A percentile compares a stretch with the other conserved stretches of the same genome.
Conservation (phyloP, 1,284 basidiomycete genomes). For the Tremellales sp. region DNA sequence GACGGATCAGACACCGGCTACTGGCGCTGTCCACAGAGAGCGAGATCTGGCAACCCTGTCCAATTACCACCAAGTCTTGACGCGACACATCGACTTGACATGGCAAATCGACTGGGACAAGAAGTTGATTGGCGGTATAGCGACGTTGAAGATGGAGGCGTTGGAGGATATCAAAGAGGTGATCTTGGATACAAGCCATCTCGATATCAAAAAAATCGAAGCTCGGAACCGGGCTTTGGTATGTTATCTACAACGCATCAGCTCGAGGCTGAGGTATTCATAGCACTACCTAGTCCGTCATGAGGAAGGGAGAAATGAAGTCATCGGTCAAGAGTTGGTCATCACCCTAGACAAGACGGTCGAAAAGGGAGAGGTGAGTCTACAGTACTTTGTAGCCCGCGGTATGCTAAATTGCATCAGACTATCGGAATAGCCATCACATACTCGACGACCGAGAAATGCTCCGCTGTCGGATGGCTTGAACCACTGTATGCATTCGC, state of each 20-base stretch:
- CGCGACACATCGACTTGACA: conserved; percentile 68
- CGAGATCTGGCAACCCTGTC: conserved; percentile 71
- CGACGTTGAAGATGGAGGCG: conserved; percentile 58
- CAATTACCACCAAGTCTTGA: conserved; percentile 68
- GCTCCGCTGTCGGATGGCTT: conserved; percentile 91
- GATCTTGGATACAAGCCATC: conserved; percentile 73
- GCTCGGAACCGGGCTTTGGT: conserved; percentile 57
- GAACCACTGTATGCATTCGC: conserved; percentile 61
- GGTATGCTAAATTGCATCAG: conserved; percentile 40
- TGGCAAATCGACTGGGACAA: conserved; percentile 78
- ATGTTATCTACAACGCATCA: conserved; percentile 20
- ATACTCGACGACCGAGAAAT: conserved; percentile 72
- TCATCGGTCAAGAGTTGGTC: conserved; percentile 47
- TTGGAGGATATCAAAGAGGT: conserved; percentile 61
- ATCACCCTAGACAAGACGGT: conserved; percentile 41
- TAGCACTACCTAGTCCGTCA: conserved; percentile 60
- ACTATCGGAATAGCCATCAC: conserved; percentile 58
- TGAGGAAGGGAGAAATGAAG: conserved; percentile 43
- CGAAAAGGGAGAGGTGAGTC: conserved; percentile 23
- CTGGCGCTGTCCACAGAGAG: conserved; percentile 21
- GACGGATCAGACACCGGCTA: not conserved
- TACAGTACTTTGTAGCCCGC: not conserved
- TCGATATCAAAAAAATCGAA: conserved; percentile 61
- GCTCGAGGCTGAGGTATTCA: conserved; percentile 10
- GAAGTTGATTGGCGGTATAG: conserved; percentile 67